Evolutionary conservation across 164 flowering plant genomes (phyloP), one percentile per base, ranked within the genome.

Genomic region (Magnolia officinalis): DNA sequence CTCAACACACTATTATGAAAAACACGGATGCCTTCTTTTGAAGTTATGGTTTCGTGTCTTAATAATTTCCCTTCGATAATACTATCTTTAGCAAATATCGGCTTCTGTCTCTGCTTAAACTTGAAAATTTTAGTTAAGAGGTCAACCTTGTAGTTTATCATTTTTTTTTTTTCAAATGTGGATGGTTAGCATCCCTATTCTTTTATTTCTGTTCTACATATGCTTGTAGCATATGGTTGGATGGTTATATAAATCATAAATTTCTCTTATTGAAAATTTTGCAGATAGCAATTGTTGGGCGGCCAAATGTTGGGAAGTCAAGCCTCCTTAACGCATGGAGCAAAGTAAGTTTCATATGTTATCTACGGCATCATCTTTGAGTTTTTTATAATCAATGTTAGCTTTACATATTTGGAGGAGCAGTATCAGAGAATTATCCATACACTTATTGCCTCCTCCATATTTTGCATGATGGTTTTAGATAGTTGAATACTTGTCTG

Each of bases 241-340:
- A 16, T 16, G 18, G 16, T 14, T 55, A 55, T 16, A 9, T 55
- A 55, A 55, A 11, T 55, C 16, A 9, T 10, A 11, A 8, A 8
- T 16, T 11, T 11, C 5, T 26, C 24, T 24, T 65, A 65, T 67
- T 67, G 45, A 74, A 64, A 18, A 64, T 49, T 71, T 84, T 19
- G 80, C 93, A 94, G 98, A 87, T 94, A 64, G 99, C 99, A 78
- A 96, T 96, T 80, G 87, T 96, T 85, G 99, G 99, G 31, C 88
- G 99, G 67, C 99, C 99, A 65, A 96, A 94, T 88, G 99, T 96
- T 80, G 99, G 99, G 77, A 94, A 96, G 85, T 96, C 99, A 69
- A 94, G 98, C 88, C 91, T 96, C 68, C 94, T 96, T 50, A 96
- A 96, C 86, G 94, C 97, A 65, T 96, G 99, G 98, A 92, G 99